Base-by-base conservation (phyloP, 2,329 filamentous ascomycete species). In the Talaromyces sp. region DNA sequence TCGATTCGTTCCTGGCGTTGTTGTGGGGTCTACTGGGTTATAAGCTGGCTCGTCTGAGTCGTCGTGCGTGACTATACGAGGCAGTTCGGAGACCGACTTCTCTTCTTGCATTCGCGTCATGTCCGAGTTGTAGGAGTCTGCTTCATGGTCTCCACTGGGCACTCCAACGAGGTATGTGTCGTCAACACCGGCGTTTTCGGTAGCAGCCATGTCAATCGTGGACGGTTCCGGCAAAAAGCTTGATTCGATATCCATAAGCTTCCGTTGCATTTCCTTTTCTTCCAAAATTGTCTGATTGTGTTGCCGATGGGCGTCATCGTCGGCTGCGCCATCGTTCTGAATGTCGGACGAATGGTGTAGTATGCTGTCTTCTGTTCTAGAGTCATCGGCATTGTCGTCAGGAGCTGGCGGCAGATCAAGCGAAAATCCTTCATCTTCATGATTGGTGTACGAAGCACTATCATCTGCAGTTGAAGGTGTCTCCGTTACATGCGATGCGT, bases 191-290 rank as follows among this genome's bases (percentile, higher is more conserved):
- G 67, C 61, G 21, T 67, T 66, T 18, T 72, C 67, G 39, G 64
- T 63, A 61, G 69, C 62, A 44, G 70, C 70, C 37, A 78, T 69
- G 18, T 76, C 75, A 23, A 81, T 72, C 1, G 76, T 75, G 2
- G 82, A 82, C 1, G 79, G 76, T 52, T 86, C 84, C 0, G 84
- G 85, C 50, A 87, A 65, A 67, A 88, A 87, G 69, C 84, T 87
- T 3, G 85, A 87, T 70, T 87, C 85, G 61, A 87, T 80, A 67
- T 88, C 85, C 78, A 84, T 81, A 66, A 88, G 71, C 66, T 83
- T 83, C 63, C 81, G 78, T 66, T 81, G 81, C 82, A 87, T 86
- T 68, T 86, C 84, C 59, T 76, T 77, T 71, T 87, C 84, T 67
- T 85, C 80, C 39, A 86, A 69, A 31, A 77, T 69, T 0, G 76